These are phyloP conservation scores for Naganishia randhawae DNA, from an alignment of 768 basidiomycete species.

Conservation along the genomic window DNA sequence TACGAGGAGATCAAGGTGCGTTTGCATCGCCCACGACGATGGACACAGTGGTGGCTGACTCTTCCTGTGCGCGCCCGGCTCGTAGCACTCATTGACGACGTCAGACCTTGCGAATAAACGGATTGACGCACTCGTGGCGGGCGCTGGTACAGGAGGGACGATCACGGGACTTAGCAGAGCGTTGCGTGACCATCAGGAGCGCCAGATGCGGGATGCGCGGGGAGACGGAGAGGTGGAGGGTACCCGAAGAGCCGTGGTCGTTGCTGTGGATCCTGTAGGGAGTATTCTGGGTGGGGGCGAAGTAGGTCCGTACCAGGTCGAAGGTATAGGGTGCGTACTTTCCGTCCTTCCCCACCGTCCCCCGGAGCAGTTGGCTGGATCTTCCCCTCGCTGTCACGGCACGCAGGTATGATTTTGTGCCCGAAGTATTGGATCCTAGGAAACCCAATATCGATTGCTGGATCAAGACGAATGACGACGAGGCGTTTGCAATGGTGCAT, in stretches of 20 bases:
- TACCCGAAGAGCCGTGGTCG: constrained; percentile 50
- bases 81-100: constrained; percentile 58
- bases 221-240: constrained; percentile 70
- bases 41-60: background rate
- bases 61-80: background rate
- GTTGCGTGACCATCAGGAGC: constrained; percentile 56
- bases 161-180: constrained; percentile 63
- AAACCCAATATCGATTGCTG: constrained; percentile 58
- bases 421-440: constrained; percentile 73
- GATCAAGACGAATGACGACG: constrained; percentile 80
- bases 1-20: constrained; percentile 78
- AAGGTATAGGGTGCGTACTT: constrained; percentile 73
- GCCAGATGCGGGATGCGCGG: constrained; percentile 65
- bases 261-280: constrained; percentile 93
- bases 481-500: constrained; percentile 71
- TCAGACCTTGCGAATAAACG: constrained; percentile 59
- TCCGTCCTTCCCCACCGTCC: too few species aligned
- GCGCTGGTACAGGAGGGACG: constrained; percentile 93
- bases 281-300: constrained; percentile 70
- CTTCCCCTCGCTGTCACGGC: background rate
- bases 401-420: constrained; percentile 73
- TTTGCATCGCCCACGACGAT: background rate
- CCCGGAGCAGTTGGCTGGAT: background rate
- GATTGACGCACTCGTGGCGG: constrained; percentile 69
- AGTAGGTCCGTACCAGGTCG: constrained; percentile 66